Evolutionary conservation across 2,329 filamentous ascomycete species (phyloP).

Genomic region (Fusarium xylarioides): DNA sequence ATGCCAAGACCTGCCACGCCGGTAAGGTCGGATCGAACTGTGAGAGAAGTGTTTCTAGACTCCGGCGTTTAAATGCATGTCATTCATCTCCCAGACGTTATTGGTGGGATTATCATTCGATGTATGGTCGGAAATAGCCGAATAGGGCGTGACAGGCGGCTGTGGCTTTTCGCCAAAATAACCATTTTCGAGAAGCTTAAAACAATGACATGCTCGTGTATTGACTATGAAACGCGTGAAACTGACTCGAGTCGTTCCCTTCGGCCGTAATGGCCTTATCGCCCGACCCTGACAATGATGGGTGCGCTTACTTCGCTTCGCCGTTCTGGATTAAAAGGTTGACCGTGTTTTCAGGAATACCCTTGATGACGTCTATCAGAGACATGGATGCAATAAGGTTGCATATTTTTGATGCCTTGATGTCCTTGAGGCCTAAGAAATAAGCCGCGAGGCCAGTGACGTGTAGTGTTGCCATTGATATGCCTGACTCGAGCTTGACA

Average conservation of each 20-base stretch:
- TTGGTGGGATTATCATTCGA: not conserved
- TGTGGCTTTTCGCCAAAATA: constrained; percentile 9
- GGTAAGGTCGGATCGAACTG: not conserved
- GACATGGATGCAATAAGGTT: not conserved
- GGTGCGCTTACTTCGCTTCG: not conserved
- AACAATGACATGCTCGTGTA: constrained; percentile 12
- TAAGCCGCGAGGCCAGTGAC: not conserved
- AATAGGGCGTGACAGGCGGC: constrained; percentile 5
- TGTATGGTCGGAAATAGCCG: constrained; percentile 8
- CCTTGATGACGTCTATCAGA: not conserved
- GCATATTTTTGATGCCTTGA: not conserved
- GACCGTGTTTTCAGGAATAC: not conserved
- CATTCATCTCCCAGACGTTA: not conserved
- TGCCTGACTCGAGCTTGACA: not conserved
- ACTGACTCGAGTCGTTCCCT: not conserved
- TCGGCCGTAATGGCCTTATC: not conserved
- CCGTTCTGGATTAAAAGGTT: not conserved
- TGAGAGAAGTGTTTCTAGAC: constrained; percentile 2
- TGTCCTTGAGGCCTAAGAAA: not conserved
- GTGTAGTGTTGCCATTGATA: not conserved
- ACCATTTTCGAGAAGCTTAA: constrained; percentile 7
- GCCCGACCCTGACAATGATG: not conserved
- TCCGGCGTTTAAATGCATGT: not conserved
- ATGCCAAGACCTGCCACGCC: not conserved
- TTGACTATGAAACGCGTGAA: constrained; percentile 17